Evolutionary conservation across 331 rosid species (phyloP), one percentile per base, ranked within the genome.

Genomic region (Rosa hybrid): DNA sequence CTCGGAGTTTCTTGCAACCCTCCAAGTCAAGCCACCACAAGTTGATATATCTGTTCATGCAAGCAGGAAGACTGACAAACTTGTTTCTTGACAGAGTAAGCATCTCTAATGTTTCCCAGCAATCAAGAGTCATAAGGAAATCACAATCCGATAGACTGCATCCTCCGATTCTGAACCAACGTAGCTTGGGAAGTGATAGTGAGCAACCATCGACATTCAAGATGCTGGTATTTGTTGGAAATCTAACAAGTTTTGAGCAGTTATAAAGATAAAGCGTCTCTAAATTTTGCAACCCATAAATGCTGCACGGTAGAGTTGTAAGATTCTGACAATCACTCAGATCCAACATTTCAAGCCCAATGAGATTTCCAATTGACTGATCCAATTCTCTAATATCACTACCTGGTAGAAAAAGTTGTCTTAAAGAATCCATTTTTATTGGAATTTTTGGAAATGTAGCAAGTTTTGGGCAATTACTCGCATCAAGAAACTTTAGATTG

Each of bases 131-230:
- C 16, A 0, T 8, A 1, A 68, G 51, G 27, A 39, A 68, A 68
- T 68, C 51, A 10, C 49, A 8, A 1, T 41, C 14, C 8, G 30
- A 68, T 41, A 41, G 18, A 8, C n/a, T 41, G 50, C 50, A 68
- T 18, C 14, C 72, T 2, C 3, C 0, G 18, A 70, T 3, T 0
- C 2, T 0, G 0, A 45, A 63, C 1, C 0, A 0, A 8, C 13
- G 0, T 63, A 63, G 20, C 42, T 6, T 25, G 18, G 68, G 68
- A 27, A 63, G 42, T 1, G 68, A 63, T 12, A 63, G 14, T 12
- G 42, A 25, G 68, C 68, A 13, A 27, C 41, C 68, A 63, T 27
- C 9, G 41, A 0, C 42, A 25, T 0, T 27, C 68, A 63, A 12
- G 6, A 12, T 63, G 16, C 1, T 27, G 41, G 41, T 0, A 5